Evolutionary conservation across 805 yeast genomes (phyloP).

Genomic region (Starmerella davenportii): DNA sequence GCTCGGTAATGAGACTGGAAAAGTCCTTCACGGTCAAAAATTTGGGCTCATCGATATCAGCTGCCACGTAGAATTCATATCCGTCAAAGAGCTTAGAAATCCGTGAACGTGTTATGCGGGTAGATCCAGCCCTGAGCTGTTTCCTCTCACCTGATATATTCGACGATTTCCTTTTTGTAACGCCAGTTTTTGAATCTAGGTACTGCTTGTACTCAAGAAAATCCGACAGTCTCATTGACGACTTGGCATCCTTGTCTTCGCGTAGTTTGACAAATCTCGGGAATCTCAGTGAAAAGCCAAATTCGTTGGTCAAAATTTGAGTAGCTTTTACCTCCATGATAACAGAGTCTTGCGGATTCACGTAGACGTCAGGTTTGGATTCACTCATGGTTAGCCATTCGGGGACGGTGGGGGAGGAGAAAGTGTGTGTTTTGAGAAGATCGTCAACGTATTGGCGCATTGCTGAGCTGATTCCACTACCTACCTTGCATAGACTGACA

Average conservation of each 20-base stretch:
- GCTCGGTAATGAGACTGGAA: slow-evolving; percentile 13
- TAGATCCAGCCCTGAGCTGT: slow-evolving; percentile 3
- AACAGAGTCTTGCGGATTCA: slow-evolving; percentile 56
- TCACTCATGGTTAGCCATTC: slow-evolving; percentile 7
- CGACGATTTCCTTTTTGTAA: neutral
- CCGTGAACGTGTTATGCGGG: too few species aligned
- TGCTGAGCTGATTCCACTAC: slow-evolving; percentile 59
- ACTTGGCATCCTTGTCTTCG: slow-evolving; percentile 45
- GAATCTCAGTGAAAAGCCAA: slow-evolving; percentile 55
- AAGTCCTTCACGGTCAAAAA: slow-evolving; percentile 14
- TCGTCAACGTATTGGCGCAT: slow-evolving; percentile 45
- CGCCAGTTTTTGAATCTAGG: slow-evolving; percentile 1
- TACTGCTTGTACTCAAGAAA: slow-evolving; percentile 26
- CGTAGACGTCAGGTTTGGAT: slow-evolving; percentile 35
- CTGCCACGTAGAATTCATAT: slow-evolving; percentile 14
- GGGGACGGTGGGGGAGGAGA: slow-evolving; percentile 12
- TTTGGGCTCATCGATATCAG: slow-evolving; percentile 17
- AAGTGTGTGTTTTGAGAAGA: slow-evolving; percentile 45
- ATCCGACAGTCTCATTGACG: slow-evolving; percentile 39
- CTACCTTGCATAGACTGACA: slow-evolving; percentile 57
- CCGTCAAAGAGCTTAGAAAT: slow-evolving; percentile 13
- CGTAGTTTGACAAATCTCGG: slow-evolving; percentile 55
- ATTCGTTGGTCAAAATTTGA: slow-evolving; percentile 43
- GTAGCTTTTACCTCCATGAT: slow-evolving; percentile 75
- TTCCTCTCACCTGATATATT: slow-evolving; percentile 1